phyloP scores from a whole-genome alignment of 2,329 filamentous ascomycete genomes.

The Fusarium heterosporum region DNA sequence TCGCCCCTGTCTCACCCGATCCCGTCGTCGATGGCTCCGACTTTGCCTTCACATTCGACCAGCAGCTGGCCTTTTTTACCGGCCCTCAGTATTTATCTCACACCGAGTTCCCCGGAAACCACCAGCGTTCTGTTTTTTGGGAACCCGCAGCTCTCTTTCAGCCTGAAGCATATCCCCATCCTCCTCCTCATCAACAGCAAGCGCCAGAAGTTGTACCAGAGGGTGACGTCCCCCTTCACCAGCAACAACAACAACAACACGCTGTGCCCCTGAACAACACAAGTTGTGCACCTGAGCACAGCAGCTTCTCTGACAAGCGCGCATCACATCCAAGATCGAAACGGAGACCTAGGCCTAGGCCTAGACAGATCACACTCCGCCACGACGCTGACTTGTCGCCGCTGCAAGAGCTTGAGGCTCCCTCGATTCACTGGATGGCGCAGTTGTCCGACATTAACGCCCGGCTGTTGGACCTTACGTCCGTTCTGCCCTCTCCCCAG shows the following conservation, averaged over 20 bases:
- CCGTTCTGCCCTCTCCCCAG: slow-evolving; percentile 48
- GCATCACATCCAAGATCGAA: slow-evolving; percentile 38
- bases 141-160: slow-evolving; percentile 38
- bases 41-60: slow-evolving; percentile 53
- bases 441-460: slow-evolving; percentile 55
- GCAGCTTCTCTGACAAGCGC: slow-evolving; percentile 43
- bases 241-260: slow-evolving; percentile 1
- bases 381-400: slow-evolving; percentile 39
- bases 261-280: slow-evolving; percentile 33
- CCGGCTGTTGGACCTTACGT: slow-evolving; percentile 54
- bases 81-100: slow-evolving; percentile 48
- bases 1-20: slow-evolving; percentile 47
- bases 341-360: slow-evolving; percentile 42
- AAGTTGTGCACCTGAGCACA: slow-evolving; percentile 45
- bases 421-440: slow-evolving; percentile 54
- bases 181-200: slow-evolving; percentile 18
- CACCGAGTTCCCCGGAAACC: slow-evolving; percentile 33
- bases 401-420: slow-evolving; percentile 36
- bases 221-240: slow-evolving; percentile 18
- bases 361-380: slow-evolving; percentile 51
- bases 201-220: slow-evolving; percentile 34
- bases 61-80: slow-evolving; percentile 49
- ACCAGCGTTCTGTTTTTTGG: slow-evolving; percentile 35
- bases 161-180: slow-evolving; percentile 9
- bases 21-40: slow-evolving; percentile 49